Conservation (phyloP, 1,139 yeast species). For the Meyerozyma sp. region DNA sequence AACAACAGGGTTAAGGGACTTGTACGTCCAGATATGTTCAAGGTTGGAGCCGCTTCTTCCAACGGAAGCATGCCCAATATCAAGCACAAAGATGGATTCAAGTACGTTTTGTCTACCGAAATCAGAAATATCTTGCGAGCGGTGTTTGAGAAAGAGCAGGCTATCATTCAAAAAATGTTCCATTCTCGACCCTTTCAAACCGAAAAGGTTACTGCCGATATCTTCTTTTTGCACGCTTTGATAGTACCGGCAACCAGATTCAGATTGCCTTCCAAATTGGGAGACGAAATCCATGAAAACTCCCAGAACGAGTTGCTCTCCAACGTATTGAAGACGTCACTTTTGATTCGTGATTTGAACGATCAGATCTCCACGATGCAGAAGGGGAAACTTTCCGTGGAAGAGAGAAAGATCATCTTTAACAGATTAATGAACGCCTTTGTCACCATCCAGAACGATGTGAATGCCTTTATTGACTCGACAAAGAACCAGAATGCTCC, state of each 20-base stretch:
- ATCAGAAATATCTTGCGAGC: constrained; percentile 71
- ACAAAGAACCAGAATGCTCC: constrained; percentile 76
- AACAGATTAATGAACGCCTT: constrained; percentile 92
- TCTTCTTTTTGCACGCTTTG: constrained; percentile 82
- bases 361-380: constrained; percentile 61
- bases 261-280: constrained; percentile 93
- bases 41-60: constrained; percentile 14
- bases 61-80: constrained; percentile 33
- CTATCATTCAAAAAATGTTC: constrained; percentile 58
- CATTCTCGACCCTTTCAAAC: constrained; percentile 66
- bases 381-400: constrained; percentile 61
- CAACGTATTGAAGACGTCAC: constrained; percentile 71
- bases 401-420: constrained; percentile 71
- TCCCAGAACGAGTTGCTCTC: constrained; percentile 85
- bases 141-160: constrained; percentile 70
- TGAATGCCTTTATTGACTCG: constrained; percentile 88
- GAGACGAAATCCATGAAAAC: constrained; percentile 94
- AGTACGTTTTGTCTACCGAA: constrained; percentile 84
- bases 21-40: constrained; percentile 66
- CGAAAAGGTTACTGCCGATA: constrained; percentile 62
- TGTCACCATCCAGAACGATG: constrained; percentile 92
- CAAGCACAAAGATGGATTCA: constrained; percentile 64
- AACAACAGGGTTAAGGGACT: constrained; percentile 82
- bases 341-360: constrained; percentile 82
- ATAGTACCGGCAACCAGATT: constrained; percentile 97